phyloP scores from a whole-genome alignment of 495 filamentous ascomycete genomes.

The Cercophora sp. region DNA sequence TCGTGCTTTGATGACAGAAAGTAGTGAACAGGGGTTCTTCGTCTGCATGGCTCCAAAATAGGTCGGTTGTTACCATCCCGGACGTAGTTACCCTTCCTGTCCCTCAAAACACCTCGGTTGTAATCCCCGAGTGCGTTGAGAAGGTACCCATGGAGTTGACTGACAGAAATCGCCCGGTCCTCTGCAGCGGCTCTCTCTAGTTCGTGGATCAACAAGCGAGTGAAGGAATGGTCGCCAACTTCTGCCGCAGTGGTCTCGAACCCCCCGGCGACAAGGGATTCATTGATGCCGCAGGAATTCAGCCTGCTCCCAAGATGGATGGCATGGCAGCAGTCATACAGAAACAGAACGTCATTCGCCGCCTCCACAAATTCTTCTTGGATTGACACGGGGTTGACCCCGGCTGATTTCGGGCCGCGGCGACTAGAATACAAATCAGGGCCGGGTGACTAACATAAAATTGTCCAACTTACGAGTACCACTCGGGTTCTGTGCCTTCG shows the following conservation, averaged over 20 bases:
- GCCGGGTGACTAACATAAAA: too few species aligned
- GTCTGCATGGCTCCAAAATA: constrained; percentile 6
- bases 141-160: constrained; percentile 6
- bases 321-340: constrained; percentile 13
- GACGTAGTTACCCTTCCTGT: not conserved
- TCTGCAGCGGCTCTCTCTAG: constrained; percentile 4
- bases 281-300: constrained; percentile 1
- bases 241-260: constrained; percentile 10
- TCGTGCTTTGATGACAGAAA: constrained; percentile 10
- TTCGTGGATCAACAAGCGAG: constrained; percentile 5
- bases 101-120: not conserved
- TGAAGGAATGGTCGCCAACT: constrained; percentile 11
- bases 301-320: constrained; percentile 7
- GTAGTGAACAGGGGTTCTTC: constrained; percentile 11
- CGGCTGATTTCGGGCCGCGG: too few species aligned
- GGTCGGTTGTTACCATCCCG: not conserved
- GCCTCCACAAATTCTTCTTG: constrained; percentile 5
- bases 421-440: too few species aligned
- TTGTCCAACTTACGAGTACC: constrained; percentile 6
- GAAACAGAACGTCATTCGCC: constrained; percentile 8
- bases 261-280: constrained; percentile 8
- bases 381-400: constrained; percentile 2
- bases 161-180: not conserved
- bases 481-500: not conserved
- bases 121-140: not conserved